phyloP scores from a whole-genome alignment of 176 grass and related monocot genomes.

The Triticum timopheevii region DNA sequence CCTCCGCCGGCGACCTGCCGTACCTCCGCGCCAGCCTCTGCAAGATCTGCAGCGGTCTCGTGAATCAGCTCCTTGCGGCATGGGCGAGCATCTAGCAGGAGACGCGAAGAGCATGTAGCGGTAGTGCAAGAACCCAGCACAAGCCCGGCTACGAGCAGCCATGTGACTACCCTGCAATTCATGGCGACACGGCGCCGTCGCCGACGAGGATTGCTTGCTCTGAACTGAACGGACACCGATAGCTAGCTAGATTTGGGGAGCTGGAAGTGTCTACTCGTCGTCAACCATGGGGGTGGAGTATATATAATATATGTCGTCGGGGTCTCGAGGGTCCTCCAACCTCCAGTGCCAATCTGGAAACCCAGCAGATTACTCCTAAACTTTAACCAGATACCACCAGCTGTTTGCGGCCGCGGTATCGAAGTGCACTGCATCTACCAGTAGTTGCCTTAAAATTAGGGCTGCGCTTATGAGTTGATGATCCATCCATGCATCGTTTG shows the following conservation, averaged over 20 bases:
- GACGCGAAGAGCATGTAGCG: neutral
- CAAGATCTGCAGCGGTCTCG: neutral
- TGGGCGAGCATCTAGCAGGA: neutral
- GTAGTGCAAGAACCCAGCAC: neutral
- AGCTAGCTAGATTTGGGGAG: neutral
- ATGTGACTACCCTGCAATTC: neutral
- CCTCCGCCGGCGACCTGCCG: neutral
- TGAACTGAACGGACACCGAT: neutral
- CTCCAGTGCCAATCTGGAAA: neutral
- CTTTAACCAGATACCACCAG: neutral
- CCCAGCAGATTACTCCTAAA: too few relatives aligned
- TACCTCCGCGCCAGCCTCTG: neutral
- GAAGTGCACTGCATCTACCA: neutral
- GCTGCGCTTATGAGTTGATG: neutral
- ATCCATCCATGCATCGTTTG: neutral
- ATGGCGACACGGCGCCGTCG: neutral
- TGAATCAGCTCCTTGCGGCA: neutral
- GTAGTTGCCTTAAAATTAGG: neutral
- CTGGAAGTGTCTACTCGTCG: neutral
- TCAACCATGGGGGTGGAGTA: neutral
- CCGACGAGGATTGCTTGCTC: neutral
- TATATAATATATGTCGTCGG: neutral
- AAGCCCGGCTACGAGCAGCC: neutral
- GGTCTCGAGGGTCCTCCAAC: neutral
- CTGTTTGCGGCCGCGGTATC: neutral